phyloP scores from a whole-genome alignment of 805 yeast genomes.

The Metschnikowia peoriensis region DNA sequence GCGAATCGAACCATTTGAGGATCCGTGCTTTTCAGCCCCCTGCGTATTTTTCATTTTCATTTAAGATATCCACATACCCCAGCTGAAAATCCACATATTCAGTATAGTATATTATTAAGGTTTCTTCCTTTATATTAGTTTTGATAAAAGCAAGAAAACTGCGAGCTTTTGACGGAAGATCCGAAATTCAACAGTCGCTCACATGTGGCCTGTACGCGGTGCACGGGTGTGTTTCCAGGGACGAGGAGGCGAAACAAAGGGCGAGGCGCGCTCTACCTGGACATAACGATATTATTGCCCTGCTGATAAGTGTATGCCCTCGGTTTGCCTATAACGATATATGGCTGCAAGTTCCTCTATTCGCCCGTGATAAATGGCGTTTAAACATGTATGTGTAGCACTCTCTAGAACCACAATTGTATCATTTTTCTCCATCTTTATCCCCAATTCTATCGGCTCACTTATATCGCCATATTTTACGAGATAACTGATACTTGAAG shows the following conservation, averaged over 20 bases:
- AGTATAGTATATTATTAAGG: conserved; percentile 1
- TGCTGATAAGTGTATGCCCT: too few species aligned
- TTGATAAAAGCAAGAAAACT: background rate
- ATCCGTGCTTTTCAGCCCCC: background rate
- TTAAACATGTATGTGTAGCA: too few species aligned
- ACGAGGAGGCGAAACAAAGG: background rate
- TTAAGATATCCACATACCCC: conserved; percentile 30
- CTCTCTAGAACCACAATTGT: too few species aligned
- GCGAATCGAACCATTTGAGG: too few species aligned
- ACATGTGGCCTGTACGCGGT: background rate
- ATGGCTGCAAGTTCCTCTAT: too few species aligned
- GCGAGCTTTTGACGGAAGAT: background rate
- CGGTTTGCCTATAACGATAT: too few species aligned
- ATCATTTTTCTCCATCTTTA: too few species aligned
- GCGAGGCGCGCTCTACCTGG: background rate
- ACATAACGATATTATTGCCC: background rate
- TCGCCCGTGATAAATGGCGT: too few species aligned
- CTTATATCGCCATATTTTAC: too few species aligned
- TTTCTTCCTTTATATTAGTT: background rate
- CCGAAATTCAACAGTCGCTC: background rate
- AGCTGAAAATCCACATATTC: conserved; percentile 36
- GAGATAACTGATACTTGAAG: too few species aligned
- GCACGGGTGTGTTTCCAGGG: background rate
- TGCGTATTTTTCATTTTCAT: background rate
- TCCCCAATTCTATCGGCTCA: too few species aligned